A percentile compares a stretch with the other conserved stretches of the same genome.
These are phyloP conservation scores for Lachnellula hyalina DNA, from an alignment of 2,329 filamentous ascomycete genomes.

Conservation along the genomic window DNA sequence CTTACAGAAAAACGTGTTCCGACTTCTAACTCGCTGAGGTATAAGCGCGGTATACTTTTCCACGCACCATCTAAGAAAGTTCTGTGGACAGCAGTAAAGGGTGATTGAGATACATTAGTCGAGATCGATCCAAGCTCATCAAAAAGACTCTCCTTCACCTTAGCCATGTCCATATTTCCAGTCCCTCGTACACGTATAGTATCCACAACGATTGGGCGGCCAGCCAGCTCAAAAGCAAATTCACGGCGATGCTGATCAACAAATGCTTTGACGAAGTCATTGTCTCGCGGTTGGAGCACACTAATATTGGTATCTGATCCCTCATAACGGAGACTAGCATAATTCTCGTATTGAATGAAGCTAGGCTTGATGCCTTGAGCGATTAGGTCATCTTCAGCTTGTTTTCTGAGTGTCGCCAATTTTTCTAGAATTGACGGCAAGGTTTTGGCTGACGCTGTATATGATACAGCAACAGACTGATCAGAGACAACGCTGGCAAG, in stretches of 20 bases:
- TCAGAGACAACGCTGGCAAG: slow-evolving; percentile 91
- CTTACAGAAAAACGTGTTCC: too few relatives aligned
- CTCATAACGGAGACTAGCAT: slow-evolving; percentile 85
- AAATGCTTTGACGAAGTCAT: slow-evolving; percentile 67
- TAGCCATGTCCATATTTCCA: slow-evolving; percentile 37
- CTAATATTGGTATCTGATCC: slow-evolving; percentile 85
- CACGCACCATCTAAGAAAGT: too few relatives aligned
- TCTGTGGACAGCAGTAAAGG: too few relatives aligned
- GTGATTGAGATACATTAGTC: too few relatives aligned
- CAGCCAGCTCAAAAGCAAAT: slow-evolving; percentile 79
- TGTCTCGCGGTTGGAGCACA: slow-evolving; percentile 70
- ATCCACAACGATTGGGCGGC: slow-evolving; percentile 80
- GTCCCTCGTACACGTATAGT: slow-evolving; percentile 82
- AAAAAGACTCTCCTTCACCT: not conserved
- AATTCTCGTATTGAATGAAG: slow-evolving; percentile 78
- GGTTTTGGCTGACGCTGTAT: slow-evolving; percentile 30
- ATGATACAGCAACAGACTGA: slow-evolving; percentile 32
- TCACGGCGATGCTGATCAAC: slow-evolving; percentile 80
- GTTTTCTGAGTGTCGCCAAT: not conserved
- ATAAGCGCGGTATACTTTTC: too few relatives aligned
- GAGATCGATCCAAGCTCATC: not conserved
- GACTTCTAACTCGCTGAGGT: too few relatives aligned
- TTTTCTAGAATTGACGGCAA: not conserved
- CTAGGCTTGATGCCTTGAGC: slow-evolving; percentile 71
- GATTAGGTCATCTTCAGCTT: not conserved